phyloP scores from a whole-genome alignment of 2,329 filamentous ascomycete genomes.

The Penicillium sp. region DNA sequence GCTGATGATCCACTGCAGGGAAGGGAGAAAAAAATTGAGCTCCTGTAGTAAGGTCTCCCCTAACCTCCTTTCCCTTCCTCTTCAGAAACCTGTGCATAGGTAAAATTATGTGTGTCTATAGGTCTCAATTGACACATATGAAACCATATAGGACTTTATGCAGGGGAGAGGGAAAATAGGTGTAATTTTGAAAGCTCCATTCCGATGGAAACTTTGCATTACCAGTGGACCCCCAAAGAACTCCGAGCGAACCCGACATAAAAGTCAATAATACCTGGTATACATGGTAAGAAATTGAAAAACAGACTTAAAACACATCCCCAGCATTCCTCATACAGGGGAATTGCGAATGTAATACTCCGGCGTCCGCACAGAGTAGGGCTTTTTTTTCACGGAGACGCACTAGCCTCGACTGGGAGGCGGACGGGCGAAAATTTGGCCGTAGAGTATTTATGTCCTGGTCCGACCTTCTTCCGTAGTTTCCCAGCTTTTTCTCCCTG shows the following conservation, averaged over 20 bases:
- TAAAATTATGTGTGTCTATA: background rate
- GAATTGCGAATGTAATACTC: slow-evolving; percentile 21
- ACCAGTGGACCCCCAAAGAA: background rate
- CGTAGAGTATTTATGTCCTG: slow-evolving; percentile 40
- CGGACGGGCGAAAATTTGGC: slow-evolving; percentile 41
- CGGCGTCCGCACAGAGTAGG: slow-evolving; percentile 28
- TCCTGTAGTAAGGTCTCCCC: background rate
- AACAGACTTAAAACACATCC: slow-evolving; percentile 15
- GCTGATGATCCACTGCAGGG: slow-evolving; percentile 27
- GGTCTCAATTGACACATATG: background rate
- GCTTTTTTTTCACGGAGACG: slow-evolving; percentile 27
- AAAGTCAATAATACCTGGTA: background rate
- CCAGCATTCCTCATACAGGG: slow-evolving; percentile 22
- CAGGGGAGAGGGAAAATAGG: slow-evolving; percentile 2
- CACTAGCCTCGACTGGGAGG: slow-evolving; percentile 34
- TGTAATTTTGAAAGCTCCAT: background rate
- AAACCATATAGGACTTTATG: background rate
- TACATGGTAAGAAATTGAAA: slow-evolving; percentile 19
- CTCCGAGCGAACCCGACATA: slow-evolving; percentile 21
- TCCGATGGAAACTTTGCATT: background rate
- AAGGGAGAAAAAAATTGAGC: background rate
- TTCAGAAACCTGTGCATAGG: background rate
- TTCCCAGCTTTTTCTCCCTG: slow-evolving; percentile 38
- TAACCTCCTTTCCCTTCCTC: slow-evolving; percentile 2
- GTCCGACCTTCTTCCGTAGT: slow-evolving; percentile 31